Percentiles rank a stretch among this genome's conserved stretches.
These are phyloP conservation scores for Microbotryum lychnidis-dioicae DNA, from an alignment of 1,284 basidiomycete genomes.

Conservation along the genomic window DNA sequence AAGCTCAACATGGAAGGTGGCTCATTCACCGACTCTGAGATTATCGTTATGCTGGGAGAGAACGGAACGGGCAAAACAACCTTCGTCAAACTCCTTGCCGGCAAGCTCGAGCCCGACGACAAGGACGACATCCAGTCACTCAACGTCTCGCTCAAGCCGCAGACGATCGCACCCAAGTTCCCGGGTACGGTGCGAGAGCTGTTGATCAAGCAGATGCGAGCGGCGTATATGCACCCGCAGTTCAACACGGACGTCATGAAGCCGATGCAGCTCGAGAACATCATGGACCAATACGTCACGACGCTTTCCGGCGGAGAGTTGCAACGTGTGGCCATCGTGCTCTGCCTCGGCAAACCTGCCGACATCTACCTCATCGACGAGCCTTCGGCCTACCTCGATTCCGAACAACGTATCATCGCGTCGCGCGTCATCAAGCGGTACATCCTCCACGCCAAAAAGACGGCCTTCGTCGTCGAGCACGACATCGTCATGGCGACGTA, in stretches of 20 bases:
- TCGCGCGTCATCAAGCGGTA: constrained; percentile 93
- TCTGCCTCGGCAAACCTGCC: constrained; percentile 65
- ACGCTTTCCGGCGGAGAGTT: constrained; percentile 93
- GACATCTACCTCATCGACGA: constrained; percentile 75
- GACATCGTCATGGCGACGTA: constrained; percentile 90
- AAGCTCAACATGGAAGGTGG: constrained; percentile 83
- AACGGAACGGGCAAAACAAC: constrained; percentile 98
- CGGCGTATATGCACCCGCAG: constrained; percentile 86
- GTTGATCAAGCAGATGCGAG: constrained; percentile 84
- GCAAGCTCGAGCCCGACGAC: constrained; percentile 71
- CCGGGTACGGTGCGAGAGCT: constrained; percentile 86
- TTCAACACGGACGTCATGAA: constrained; percentile 95
- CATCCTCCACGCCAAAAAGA: constrained; percentile 88
- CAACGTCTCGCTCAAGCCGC: constrained; percentile 85
- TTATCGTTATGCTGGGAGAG: constrained; percentile 94
- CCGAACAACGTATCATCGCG: constrained; percentile 95
- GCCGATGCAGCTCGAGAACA: constrained; percentile 80
- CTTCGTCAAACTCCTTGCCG: constrained; percentile 84
- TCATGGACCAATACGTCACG: constrained; percentile 94
- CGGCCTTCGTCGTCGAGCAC: constrained; percentile 95
- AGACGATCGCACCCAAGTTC: constrained; percentile 93
- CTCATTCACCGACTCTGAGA: constrained; percentile 89
- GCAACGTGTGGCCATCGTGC: constrained; percentile 87
- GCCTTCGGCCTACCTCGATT: constrained; percentile 71
- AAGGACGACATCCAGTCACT: constrained; percentile 70